Base-by-base conservation (phyloP, 2,329 filamentous ascomycete species). In the Diaporthe citri region DNA sequence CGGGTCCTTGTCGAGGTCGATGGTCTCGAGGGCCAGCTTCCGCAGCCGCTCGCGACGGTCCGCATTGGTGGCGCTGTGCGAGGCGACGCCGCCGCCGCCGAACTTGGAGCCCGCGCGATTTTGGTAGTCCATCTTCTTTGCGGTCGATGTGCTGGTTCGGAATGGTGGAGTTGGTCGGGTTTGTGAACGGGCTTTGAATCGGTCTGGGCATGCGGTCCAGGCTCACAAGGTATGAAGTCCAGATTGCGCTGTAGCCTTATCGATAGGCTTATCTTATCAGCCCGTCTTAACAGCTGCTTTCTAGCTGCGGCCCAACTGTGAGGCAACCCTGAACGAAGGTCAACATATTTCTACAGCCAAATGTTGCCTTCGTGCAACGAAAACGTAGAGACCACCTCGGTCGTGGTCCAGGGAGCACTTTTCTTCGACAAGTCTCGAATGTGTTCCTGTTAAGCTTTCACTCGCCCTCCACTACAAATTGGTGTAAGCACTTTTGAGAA, bases 1-100 rank as follows among this genome's bases (percentile, higher is more conserved):
- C 0, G 97, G 97, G 87, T 99, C 97, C 87, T 98, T 98, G 87
- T 98, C 97, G 77, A 98, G 94, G 87, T 98, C 96, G 89, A 99
- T 99, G 73, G 95, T 97, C 87, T 99, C 97, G 82, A 99, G 94
- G 75, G 97, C 97, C 82, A 99, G 95, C 88, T 98, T 98, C 85
- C 96, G 95, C 52, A 99, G 93, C 77, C 97, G 96, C 85, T 99
- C 97, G 83, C 97, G 95, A 75, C 97, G 95, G 90, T 98, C 97
- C 78, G 97, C 96, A 85, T 98, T 98, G 77, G 95, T 97, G 75
- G 95, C 95, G 81, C 93, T 96, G 82, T 95, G 92, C 8, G 96
- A 98, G 84, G 97, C 97, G 80, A 98, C 96, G 84, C 97, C 97
- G 81, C 97, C 97, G 82, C 97, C 97, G 83, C 97, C 97, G 85